These are phyloP conservation scores for Kwoniella shandongensis DNA, from an alignment of 768 basidiomycete genomes.

Conservation along the genomic window DNA sequence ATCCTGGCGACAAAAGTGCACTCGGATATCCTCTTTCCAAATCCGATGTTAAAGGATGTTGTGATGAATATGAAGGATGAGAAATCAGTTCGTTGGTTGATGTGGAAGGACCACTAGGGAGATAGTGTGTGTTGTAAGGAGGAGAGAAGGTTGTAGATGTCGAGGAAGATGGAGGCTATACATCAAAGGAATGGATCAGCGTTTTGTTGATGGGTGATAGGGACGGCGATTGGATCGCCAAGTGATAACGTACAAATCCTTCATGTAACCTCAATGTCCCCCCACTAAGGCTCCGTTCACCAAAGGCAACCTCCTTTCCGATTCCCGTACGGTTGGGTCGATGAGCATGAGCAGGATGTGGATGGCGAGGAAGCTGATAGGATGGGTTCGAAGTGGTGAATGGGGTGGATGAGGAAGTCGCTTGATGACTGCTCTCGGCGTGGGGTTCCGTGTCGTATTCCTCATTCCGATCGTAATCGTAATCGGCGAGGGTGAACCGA, in stretches of 20 bases:
- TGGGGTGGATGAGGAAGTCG: background rate
- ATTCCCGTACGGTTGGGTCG: background rate
- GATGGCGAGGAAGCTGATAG: background rate
- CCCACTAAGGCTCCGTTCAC: background rate
- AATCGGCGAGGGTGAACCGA: slow-evolving; percentile 43
- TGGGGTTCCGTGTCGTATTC: slow-evolving; percentile 9
- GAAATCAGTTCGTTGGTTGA: background rate
- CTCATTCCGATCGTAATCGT: slow-evolving; percentile 30
- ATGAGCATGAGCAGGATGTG: background rate
- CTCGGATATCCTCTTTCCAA: slow-evolving; percentile 5
- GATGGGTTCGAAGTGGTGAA: no score
- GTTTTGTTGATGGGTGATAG: no score
- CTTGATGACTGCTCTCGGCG: slow-evolving; percentile 8
- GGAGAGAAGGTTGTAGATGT: no score
- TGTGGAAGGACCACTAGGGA: no score
- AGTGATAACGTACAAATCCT: background rate
- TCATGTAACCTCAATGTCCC: background rate
- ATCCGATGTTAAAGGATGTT: slow-evolving; percentile 1
- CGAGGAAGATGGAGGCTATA: no score
- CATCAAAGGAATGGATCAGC: no score
- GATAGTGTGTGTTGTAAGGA: no score
- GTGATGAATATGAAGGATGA: slow-evolving; percentile 5
- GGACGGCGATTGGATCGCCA: no score
- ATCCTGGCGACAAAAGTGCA: no score
- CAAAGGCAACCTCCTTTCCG: no score